Evolutionary conservation across 1,284 basidiomycete genomes (phyloP).

Genomic region (Blastosporella zonata): DNA sequence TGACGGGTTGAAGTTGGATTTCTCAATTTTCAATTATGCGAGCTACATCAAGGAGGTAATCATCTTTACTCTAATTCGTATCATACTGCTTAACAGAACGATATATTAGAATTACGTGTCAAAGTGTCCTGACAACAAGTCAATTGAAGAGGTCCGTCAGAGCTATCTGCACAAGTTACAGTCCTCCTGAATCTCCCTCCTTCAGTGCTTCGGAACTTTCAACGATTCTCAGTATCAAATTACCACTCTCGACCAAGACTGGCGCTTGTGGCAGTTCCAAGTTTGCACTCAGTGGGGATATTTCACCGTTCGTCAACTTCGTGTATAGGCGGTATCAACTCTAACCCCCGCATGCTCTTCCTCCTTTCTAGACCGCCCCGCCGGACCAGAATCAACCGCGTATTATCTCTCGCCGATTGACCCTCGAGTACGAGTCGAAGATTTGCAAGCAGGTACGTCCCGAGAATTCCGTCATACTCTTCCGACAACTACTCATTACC

Average conservation of each 20-base stretch:
- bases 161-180: background rate
- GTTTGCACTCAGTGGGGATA: slow-evolving; percentile 95
- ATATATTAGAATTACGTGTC: slow-evolving; percentile 54
- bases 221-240: slow-evolving; percentile 67
- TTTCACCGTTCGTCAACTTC: slow-evolving; percentile 52
- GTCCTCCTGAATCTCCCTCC: too few species aligned
- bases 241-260: slow-evolving; percentile 62
- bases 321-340: background rate
- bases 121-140: slow-evolving; percentile 48
- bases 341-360: slow-evolving; percentile 18
- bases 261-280: slow-evolving; percentile 91
- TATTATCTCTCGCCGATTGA: slow-evolving; percentile 73
- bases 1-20: slow-evolving; percentile 46
- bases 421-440: slow-evolving; percentile 75
- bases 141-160: slow-evolving; percentile 57
- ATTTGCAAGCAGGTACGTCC: slow-evolving; percentile 68
- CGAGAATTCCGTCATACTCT: background rate
- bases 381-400: slow-evolving; percentile 60
- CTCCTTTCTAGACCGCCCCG: slow-evolving; percentile 59
- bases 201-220: slow-evolving; percentile 83
- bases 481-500: background rate
- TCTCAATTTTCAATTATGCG: slow-evolving; percentile 73
- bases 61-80: background rate
- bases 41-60: slow-evolving; percentile 69
- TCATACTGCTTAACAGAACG: background rate